Evolutionary conservation across 257 asterid genomes (phyloP).

Genomic region (Przewalskia tangutica): DNA sequence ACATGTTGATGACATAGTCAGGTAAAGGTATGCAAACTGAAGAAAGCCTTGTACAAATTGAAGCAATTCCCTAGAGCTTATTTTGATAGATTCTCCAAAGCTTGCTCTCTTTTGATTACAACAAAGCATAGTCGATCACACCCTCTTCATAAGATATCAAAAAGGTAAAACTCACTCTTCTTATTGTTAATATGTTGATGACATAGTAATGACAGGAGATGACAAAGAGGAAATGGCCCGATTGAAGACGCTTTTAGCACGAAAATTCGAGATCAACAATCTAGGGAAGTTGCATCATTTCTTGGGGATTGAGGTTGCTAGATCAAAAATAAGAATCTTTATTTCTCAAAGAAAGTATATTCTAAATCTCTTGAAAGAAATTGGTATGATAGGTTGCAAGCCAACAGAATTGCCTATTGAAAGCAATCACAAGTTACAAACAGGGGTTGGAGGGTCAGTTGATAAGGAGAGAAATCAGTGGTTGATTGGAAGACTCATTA

Average conservation of each 20-base stretch:
- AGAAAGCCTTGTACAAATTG: neutral
- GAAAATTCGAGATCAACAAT: neutral
- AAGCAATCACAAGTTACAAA: neutral
- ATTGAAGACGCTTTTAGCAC: neutral
- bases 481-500: neutral
- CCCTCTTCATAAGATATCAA: neutral
- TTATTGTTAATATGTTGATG: neutral
- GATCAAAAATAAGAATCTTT: neutral
- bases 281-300: neutral
- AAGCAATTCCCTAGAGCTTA: neutral
- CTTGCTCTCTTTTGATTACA: neutral
- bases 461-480: neutral
- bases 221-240: neutral
- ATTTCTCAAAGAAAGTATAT: neutral
- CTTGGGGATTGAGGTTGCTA: neutral
- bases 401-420: neutral
- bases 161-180: neutral
- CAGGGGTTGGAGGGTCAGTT: neutral
- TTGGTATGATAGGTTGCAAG: neutral
- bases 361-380: neutral
- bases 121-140: neutral
- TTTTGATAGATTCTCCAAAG: too few species aligned
- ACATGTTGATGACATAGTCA: too few species aligned
- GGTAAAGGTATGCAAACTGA: neutral
- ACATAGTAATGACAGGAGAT: neutral